These are phyloP conservation scores for Cokeromyces recurvatus DNA, from an alignment of 371 early-diverging fungal genomes.

Conservation along the genomic window DNA sequence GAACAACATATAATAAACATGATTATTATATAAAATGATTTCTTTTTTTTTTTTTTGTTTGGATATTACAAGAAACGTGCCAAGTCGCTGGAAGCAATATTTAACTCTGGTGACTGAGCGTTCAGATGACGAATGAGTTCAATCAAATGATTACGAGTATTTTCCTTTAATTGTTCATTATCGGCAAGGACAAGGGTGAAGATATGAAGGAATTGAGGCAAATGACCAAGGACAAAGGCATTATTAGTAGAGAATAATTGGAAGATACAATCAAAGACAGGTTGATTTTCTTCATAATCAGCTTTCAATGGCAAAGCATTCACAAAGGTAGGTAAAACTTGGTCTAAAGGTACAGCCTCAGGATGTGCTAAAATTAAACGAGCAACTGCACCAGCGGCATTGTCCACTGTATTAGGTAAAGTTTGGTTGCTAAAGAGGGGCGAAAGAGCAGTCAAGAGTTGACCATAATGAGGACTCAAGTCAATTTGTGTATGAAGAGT, in stretches of 20 bases:
- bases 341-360: conserved; percentile 67
- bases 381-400: conserved; percentile 56
- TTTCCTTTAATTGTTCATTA: conserved; percentile 52
- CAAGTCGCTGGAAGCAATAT: conserved; percentile 31
- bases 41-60: too few species aligned
- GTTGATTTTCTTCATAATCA: conserved; percentile 77
- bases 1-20: too few species aligned
- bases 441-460: conserved; percentile 62
- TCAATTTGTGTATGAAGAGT: conserved; percentile 64
- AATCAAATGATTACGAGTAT: conserved; percentile 49
- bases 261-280: conserved; percentile 68
- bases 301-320: conserved; percentile 68
- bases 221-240: conserved; percentile 32
- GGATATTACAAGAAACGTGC: conserved; percentile 36
- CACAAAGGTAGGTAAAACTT: conserved; percentile 71
- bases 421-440: conserved; percentile 65
- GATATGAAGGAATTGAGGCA: conserved; percentile 38
- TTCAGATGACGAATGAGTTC: conserved; percentile 52
- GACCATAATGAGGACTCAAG: conserved; percentile 58
- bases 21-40: too few species aligned
- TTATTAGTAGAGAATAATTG: conserved; percentile 54
- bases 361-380: conserved; percentile 54
- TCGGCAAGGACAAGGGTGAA: conserved; percentile 43
- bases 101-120: conserved; percentile 38
- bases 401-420: conserved; percentile 69